A percentile compares a stretch with the other conserved stretches of the same genome.
phyloP scores from a whole-genome alignment of 345 rosid genomes.

The Populus euphratica region DNA sequence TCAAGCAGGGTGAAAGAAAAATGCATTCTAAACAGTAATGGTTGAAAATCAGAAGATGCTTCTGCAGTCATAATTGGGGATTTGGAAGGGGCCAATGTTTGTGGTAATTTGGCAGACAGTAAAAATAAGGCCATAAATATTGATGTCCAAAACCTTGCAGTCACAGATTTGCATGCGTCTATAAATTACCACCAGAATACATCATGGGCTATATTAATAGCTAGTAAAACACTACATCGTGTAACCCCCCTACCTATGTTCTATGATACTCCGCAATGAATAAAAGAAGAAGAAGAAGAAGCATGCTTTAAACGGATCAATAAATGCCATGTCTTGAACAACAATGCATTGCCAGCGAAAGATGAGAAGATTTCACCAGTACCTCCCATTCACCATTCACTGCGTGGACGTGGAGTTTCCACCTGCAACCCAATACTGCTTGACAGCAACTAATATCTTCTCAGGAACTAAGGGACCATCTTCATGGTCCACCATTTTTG shows the following conservation, averaged over 20 bases:
- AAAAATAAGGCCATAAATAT: neutral
- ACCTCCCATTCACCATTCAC: neutral
- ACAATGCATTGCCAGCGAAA: neutral
- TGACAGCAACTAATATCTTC: constrained; percentile 86
- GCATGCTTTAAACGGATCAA: neutral
- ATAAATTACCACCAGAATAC: neutral
- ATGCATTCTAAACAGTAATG: neutral
- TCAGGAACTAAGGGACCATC: constrained; percentile 95
- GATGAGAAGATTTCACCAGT: neutral
- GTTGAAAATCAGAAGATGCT: neutral
- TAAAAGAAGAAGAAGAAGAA: neutral
- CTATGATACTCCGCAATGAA: neutral
- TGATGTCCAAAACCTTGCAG: neutral
- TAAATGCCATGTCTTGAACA: neutral
- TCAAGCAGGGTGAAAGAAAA: neutral
- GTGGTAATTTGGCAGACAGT: neutral
- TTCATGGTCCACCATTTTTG: constrained; percentile 96
- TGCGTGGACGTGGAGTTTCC: constrained; percentile 59
- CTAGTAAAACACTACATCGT: neutral
- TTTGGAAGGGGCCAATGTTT: neutral
- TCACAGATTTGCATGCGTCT: neutral
- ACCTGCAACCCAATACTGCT: constrained; percentile 86
- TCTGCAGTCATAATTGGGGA: neutral
- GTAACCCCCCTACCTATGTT: neutral
- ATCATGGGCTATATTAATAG: neutral